Percentiles rank a stretch among this genome's conserved stretches.
Evolutionary conservation across 2,329 filamentous ascomycete species (phyloP).

Genomic region (Cladosporium sp.): DNA sequence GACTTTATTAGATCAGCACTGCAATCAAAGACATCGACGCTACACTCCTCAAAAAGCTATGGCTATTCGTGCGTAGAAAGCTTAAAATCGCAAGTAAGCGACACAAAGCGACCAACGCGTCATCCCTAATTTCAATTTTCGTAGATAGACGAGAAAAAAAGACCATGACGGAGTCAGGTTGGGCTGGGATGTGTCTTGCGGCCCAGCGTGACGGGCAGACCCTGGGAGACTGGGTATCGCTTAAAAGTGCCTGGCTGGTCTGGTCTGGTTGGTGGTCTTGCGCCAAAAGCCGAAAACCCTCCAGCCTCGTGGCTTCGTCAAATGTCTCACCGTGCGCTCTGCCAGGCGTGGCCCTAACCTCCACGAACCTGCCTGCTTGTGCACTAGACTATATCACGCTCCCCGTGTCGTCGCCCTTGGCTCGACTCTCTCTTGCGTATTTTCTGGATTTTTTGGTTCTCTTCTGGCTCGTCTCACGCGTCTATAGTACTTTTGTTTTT

Average conservation of each 20-base stretch:
- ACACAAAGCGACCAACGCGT: neutral
- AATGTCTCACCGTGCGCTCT: slow-evolving; percentile 3
- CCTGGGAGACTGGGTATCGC: too few relatives aligned
- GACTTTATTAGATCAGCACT: too few relatives aligned
- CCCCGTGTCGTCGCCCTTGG: neutral
- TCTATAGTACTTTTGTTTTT: neutral
- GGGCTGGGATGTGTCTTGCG: neutral
- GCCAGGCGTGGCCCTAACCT: too few relatives aligned
- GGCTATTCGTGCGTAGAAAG: too few relatives aligned
- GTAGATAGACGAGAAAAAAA: neutral
- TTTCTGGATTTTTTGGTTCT: neutral
- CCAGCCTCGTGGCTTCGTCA: slow-evolving; percentile 12
- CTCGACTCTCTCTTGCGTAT: neutral
- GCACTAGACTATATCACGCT: neutral
- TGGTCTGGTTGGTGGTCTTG: neutral
- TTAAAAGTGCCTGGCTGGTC: too few relatives aligned
- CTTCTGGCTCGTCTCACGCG: too few relatives aligned
- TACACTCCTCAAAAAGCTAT: neutral
- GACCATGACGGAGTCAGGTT: neutral
- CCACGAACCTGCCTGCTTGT: too few relatives aligned
- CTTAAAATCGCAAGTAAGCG: neutral
- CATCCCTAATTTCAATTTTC: neutral
- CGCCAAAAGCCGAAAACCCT: neutral
- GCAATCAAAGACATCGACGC: too few relatives aligned
- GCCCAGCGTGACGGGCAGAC: slow-evolving; percentile 9